Base-by-base conservation (phyloP, 2,329 filamentous ascomycete species). In the Diplodia scrobiculata region DNA sequence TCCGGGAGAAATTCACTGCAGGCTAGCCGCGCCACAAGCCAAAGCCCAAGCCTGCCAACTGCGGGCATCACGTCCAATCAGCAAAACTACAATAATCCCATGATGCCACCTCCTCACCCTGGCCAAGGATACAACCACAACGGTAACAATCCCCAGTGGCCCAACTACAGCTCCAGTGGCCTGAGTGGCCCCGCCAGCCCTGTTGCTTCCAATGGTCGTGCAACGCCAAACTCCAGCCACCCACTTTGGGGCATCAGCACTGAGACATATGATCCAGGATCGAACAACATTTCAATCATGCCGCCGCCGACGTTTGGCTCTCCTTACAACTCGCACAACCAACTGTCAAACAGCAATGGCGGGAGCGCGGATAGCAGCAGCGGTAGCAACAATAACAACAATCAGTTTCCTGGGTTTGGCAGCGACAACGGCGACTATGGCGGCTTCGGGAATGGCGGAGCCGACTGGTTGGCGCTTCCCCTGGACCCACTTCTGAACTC, bases 401-500 rank as follows among this genome's bases (percentile, higher is more conserved):
- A 70, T 67, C 66, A 68, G 32, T 59, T 32, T 36, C 71, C 50
- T n/a, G 36, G 59, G 48, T 19, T 66, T 41, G 47, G 65, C 11
- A 38, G 68, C 68, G 60, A 36, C 32, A 50, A 66, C 19, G 69
- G 68, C 27, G 63, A 45, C 17, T 45, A 47, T 34, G 41, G 27
- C 58, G 48, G 64, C 25, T 52, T 53, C 25, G 63, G 66, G 17
- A 48, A 38, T 17, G 69, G 68, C 6, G 70, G 68, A 27, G 69
- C 70, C 66, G 85, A 87, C 73, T 88, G 86, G 86, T 79, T 88
- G 60, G 83, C 86, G 0, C 73, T 88, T n/a, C 85, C 85, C 1
- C 78, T 88, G 2, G 85, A 88, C 72, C 84, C 85, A 51, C 81
- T 88, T 67, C 81, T 87, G 64, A 83, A 85, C 71, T 83, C 83